These are phyloP conservation scores for Calendula officinalis DNA, from an alignment of 129 eudicot species.

Conservation along the genomic window DNA sequence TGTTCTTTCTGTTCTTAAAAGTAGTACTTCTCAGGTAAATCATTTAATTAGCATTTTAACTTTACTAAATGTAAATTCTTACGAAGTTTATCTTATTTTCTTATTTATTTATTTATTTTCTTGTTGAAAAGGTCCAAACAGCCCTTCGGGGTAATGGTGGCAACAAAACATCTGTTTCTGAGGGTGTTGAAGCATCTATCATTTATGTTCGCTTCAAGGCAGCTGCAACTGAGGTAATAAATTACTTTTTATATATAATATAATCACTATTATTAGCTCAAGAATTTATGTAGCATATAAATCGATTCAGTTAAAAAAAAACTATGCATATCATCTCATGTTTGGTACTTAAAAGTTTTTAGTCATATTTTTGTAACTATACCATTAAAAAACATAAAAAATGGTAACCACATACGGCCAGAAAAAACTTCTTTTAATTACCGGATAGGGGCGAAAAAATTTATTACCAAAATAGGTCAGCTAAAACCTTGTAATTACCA, in stretches of 20 bases:
- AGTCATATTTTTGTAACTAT: too few relatives aligned
- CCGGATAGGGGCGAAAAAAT: too few relatives aligned
- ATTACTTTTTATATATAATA: constrained; percentile 12
- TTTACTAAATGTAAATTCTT: constrained; percentile 15
- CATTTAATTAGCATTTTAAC: constrained; percentile 3
- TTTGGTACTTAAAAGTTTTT: not conserved
- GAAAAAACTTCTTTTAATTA: too few relatives aligned
- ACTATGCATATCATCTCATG: not conserved
- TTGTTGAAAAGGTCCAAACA: constrained; percentile 60
- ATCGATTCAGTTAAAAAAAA: not conserved
- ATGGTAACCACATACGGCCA: too few relatives aligned
- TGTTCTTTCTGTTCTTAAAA: constrained; percentile 83
- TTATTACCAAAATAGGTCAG: too few relatives aligned
- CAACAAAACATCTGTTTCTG: constrained; percentile 66
- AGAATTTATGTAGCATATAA: constrained; percentile 9
- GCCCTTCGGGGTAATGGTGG: constrained; percentile 72
- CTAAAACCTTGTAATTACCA: too few relatives aligned
- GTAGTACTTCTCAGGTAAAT: constrained; percentile 86
- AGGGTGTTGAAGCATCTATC: constrained; percentile 91
- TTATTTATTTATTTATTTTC: not conserved
- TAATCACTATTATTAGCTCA: not conserved
- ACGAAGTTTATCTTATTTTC: not conserved
- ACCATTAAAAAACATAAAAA: too few relatives aligned
- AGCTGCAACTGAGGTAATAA: constrained; percentile 94
- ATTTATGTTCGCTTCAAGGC: constrained; percentile 97